Evolutionary conservation across 495 filamentous ascomycete genomes (phyloP).

Genomic region (Penicillium cosmopolitanum): DNA sequence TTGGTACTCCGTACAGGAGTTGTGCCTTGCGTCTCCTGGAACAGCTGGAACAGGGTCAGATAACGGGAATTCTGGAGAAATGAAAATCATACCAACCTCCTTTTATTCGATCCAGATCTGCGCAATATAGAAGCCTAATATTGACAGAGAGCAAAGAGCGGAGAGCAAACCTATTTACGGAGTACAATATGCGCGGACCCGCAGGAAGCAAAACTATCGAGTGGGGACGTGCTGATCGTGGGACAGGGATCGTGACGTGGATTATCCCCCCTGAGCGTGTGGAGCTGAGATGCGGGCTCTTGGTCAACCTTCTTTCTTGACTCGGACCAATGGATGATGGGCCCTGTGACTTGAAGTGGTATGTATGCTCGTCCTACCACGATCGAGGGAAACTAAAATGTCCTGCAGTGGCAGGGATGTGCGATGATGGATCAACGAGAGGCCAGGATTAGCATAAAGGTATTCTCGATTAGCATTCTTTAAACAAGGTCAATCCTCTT

Average conservation of each 20-base stretch:
- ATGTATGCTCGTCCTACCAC: slow-evolving; percentile 12
- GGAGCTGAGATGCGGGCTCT: not conserved
- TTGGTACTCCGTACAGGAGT: not conserved
- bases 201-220: slow-evolving; percentile 18
- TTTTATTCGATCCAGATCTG: not conserved
- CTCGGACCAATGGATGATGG: not conserved
- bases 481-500: not conserved
- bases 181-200: slow-evolving; percentile 10
- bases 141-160: not conserved
- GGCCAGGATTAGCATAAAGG: slow-evolving; percentile 4
- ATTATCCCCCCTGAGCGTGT: slow-evolving; percentile 8
- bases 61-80: not conserved
- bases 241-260: not conserved
- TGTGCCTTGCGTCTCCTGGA: not conserved
- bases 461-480: slow-evolving; percentile 6
- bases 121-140: not conserved
- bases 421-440: not conserved
- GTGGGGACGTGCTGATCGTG: slow-evolving; percentile 17
- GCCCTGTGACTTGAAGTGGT: slow-evolving; percentile 7
- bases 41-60: not conserved
- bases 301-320: not conserved
- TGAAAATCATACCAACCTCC: not conserved
- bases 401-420: slow-evolving; percentile 1
- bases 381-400: not conserved
- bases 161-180: slow-evolving; percentile 5